Percentiles rank a stretch among this genome's conserved stretches.
These are phyloP conservation scores for Penicillium angulare DNA, from an alignment of 495 filamentous ascomycete genomes.

Conservation along the genomic window DNA sequence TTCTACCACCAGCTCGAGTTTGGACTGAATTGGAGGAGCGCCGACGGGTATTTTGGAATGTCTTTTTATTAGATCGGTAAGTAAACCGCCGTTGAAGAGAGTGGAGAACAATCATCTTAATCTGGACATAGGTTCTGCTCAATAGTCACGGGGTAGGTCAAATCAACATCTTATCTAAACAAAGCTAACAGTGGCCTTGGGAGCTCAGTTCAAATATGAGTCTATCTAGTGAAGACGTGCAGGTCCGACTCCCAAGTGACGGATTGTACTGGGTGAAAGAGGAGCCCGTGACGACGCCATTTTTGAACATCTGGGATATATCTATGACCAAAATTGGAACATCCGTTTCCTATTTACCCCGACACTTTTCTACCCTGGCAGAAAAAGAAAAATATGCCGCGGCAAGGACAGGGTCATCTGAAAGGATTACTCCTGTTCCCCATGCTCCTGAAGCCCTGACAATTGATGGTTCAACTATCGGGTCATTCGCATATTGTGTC, in stretches of 20 bases:
- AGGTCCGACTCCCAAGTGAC: constrained; percentile 12
- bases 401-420: too few relatives aligned
- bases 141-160: constrained; percentile 16
- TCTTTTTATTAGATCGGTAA: too few relatives aligned
- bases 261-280: constrained; percentile 30
- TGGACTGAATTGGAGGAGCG: constrained; percentile 53
- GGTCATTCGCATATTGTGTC: constrained; percentile 11
- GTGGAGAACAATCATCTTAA: too few relatives aligned
- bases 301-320: constrained; percentile 40
- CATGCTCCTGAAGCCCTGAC: too few relatives aligned
- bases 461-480: too few relatives aligned
- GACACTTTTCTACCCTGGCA: too few relatives aligned
- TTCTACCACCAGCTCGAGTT: constrained; percentile 21
- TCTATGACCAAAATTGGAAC: too few relatives aligned
- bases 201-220: constrained; percentile 35
- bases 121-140: constrained; percentile 31
- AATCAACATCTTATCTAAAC: background rate
- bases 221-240: constrained; percentile 23
- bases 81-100: too few relatives aligned
- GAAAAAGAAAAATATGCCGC: too few relatives aligned
- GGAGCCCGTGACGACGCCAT: constrained; percentile 33
- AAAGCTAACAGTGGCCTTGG: background rate
- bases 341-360: too few relatives aligned
- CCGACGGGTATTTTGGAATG: constrained; percentile 50
- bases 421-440: too few relatives aligned